phyloP scores from a whole-genome alignment of 2,329 filamentous ascomycete genomes.

The Verticillium dahliae region DNA sequence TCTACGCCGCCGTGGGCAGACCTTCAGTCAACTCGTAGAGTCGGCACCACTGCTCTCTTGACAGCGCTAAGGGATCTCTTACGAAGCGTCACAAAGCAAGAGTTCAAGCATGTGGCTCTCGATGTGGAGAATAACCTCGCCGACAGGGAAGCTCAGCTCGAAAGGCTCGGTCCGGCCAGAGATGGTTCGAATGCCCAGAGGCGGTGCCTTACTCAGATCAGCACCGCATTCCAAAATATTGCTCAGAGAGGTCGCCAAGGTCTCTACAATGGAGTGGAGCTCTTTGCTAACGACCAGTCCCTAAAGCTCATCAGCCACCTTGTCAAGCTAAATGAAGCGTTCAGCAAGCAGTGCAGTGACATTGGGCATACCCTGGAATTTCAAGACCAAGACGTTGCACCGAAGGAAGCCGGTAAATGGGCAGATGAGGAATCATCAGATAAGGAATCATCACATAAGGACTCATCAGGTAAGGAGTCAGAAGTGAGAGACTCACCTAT shows the following conservation, averaged over 20 bases:
- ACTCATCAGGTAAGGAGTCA: too few relatives aligned
- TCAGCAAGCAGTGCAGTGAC: background rate
- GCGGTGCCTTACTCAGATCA: background rate
- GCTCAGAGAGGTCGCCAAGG: background rate
- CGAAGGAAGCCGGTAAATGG: too few relatives aligned
- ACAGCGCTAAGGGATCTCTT: slow-evolving; percentile 28
- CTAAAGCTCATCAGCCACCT: background rate
- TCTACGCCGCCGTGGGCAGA: slow-evolving; percentile 25
- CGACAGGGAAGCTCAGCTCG: background rate
- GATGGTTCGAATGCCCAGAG: background rate
- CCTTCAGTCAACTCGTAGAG: slow-evolving; percentile 14
- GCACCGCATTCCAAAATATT: background rate
- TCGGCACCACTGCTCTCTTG: slow-evolving; percentile 29
- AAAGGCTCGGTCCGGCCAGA: background rate
- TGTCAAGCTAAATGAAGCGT: background rate
- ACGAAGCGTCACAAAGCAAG: slow-evolving; percentile 28
- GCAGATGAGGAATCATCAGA: too few relatives aligned
- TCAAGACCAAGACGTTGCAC: background rate
- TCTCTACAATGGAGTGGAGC: background rate
- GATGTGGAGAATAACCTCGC: slow-evolving; percentile 1
- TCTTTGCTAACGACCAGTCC: background rate
- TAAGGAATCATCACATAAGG: too few relatives aligned
- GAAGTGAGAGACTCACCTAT: too few relatives aligned
- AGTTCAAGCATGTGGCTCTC: slow-evolving; percentile 3
- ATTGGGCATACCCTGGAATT: background rate